These are phyloP conservation scores for Annulohypoxylon bovei DNA, from an alignment of 495 filamentous ascomycete species.

Conservation along the genomic window DNA sequence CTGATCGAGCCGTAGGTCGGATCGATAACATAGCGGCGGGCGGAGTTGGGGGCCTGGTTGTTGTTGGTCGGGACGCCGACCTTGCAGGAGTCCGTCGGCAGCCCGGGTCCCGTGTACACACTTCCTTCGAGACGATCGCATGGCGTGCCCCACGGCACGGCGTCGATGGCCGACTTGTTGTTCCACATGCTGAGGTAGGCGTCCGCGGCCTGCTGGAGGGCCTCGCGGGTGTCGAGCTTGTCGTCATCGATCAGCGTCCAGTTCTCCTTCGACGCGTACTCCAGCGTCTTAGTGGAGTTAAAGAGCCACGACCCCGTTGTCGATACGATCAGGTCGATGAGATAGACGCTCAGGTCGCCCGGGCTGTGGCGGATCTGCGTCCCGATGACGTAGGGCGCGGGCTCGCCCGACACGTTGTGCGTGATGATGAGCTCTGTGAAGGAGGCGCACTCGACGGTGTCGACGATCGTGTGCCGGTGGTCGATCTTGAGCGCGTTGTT, in stretches of 20 bases:
- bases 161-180: constrained; percentile 43
- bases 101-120: constrained; percentile 51
- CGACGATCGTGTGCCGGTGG: constrained; percentile 33
- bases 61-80: constrained; percentile 51
- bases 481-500: constrained; percentile 26
- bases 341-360: constrained; percentile 37
- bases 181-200: constrained; percentile 57
- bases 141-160: constrained; percentile 55
- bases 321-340: constrained; percentile 53
- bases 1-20: constrained; percentile 49
- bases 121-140: constrained; percentile 53
- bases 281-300: constrained; percentile 51
- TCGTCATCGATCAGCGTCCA: constrained; percentile 51
- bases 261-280: constrained; percentile 49
- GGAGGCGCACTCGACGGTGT: constrained; percentile 46
- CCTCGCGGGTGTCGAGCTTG: constrained; percentile 42
- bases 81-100: constrained; percentile 51
- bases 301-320: constrained; percentile 56
- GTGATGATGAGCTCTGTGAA: constrained; percentile 53
- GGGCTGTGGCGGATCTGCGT: constrained; percentile 52
- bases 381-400: constrained; percentile 54
- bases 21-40: constrained; percentile 55
- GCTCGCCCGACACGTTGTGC: constrained; percentile 35
- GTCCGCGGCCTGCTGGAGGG: constrained; percentile 50
- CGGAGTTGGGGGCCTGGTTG: constrained; percentile 51